Conservation (phyloP, 1,284 basidiomycete genomes). For the Puccinia novopanici region DNA sequence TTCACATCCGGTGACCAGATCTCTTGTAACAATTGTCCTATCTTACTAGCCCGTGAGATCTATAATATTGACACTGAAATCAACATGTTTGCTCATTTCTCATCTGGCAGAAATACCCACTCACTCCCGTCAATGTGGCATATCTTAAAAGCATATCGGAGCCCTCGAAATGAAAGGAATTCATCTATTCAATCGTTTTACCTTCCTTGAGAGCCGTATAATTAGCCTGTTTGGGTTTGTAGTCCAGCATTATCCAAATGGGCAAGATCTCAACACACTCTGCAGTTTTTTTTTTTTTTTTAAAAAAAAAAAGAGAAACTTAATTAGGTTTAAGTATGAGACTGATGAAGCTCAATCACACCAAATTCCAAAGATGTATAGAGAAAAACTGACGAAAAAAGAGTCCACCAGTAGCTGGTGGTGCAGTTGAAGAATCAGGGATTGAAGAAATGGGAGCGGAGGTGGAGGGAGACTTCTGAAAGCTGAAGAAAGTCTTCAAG, state of each 20-base stretch:
- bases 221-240: slow-evolving; percentile 95
- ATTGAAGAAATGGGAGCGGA: slow-evolving; percentile 54
- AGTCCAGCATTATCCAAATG: slow-evolving; percentile 77
- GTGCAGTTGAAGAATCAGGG: slow-evolving; percentile 56
- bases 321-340: background rate
- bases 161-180: slow-evolving; percentile 99
- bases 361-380: background rate
- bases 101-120: background rate
- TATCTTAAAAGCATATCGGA: slow-evolving; percentile 96
- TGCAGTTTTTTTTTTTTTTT: background rate
- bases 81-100: background rate
- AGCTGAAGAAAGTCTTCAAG: slow-evolving; percentile 87
- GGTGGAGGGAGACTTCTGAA: slow-evolving; percentile 64
- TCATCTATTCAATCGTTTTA: slow-evolving; percentile 94
- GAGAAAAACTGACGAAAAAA: slow-evolving; percentile 46
- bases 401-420: background rate
- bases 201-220: slow-evolving; percentile 91
- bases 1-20: slow-evolving; percentile 99
- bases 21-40: slow-evolving; percentile 86
- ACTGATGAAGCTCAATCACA: background rate
- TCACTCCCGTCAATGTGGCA: slow-evolving; percentile 75
- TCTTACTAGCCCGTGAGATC: slow-evolving; percentile 73
- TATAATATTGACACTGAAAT: background rate
- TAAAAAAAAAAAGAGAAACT: background rate
- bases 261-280: slow-evolving; percentile 87